A percentile compares a stretch with the other conserved stretches of the same genome.
phyloP scores from a whole-genome alignment of 1,284 basidiomycete species.

The Papiliotrema terrestris region DNA sequence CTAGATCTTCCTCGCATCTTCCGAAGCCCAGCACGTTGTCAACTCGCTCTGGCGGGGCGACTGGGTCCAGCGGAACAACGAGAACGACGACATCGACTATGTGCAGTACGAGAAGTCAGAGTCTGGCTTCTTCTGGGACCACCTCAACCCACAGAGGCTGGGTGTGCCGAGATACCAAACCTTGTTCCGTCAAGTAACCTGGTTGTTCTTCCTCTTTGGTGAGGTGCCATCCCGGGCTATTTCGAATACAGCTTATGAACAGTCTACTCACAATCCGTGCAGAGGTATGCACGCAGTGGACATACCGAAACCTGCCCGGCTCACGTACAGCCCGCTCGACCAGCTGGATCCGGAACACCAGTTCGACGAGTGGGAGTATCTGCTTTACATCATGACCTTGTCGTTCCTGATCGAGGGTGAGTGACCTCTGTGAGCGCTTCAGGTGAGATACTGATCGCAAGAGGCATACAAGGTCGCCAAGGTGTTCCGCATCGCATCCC shows the following conservation, averaged over 20 bases:
- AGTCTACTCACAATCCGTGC: conserved; percentile 81
- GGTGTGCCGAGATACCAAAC: conserved; percentile 70
- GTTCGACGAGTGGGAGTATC: conserved; percentile 72
- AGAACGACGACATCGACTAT: conserved; percentile 51
- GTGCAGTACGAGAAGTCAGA: conserved; percentile 43
- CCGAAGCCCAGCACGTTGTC: conserved; percentile 70
- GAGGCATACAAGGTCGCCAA: conserved; percentile 57
- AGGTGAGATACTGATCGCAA: conserved; percentile 4
- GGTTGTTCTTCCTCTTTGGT: conserved; percentile 73
- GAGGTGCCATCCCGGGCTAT: neutral
- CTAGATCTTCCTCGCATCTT: conserved; percentile 79
- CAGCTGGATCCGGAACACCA: conserved; percentile 40
- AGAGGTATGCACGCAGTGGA: conserved; percentile 25
- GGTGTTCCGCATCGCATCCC: conserved; percentile 51
- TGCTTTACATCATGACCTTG: conserved; percentile 70
- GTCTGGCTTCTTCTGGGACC: conserved; percentile 60
- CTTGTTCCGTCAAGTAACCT: conserved; percentile 58
- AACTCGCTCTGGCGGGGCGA: conserved; percentile 71
- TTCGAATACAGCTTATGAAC: neutral
- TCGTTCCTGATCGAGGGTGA: conserved; percentile 74
- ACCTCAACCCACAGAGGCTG: conserved; percentile 72
- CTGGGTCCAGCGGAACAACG: conserved; percentile 71
- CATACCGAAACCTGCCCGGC: neutral
- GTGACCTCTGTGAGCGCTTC: conserved; percentile 4
- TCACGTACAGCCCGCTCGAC: conserved; percentile 27